Base-by-base conservation (phyloP, 2,329 filamentous ascomycete species). In the Ascochyta lentis region DNA sequence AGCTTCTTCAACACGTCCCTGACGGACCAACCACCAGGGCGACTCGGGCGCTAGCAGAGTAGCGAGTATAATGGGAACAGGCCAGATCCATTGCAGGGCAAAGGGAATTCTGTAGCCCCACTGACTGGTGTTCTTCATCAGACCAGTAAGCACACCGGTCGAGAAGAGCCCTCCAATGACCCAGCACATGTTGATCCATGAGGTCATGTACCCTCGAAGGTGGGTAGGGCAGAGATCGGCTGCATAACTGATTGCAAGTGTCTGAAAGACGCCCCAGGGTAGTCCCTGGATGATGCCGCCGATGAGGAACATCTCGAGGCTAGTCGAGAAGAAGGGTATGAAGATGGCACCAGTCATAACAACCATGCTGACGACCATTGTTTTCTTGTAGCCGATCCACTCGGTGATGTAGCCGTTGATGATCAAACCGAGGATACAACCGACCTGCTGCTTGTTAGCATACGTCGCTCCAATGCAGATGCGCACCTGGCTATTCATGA, bases 131-230 rank as follows among this genome's bases (percentile, higher is more conserved):
- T 86, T 83, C 68, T 82, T 78, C 48, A 89, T 76, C 78, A 89
- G 86, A 46, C 83, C 81, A 71, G 84, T 85, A 63, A 90, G 86
- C 54, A 89, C 86, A 13, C 86, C 87, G 48, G 88, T 87, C 24
- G 85, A 87, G 46, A 91, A 85, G 54, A 88, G 80, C 70, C 90
- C 87, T 13, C 88, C 65, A 15, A 65, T 88, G 22, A 90, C 77
- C 87, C 88, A 90, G 78, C 88, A 90, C 66, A 88, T 86, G 76
- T 89, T 89, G 74, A 89, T 84, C 64, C 89, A 90, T 5, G 87
- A 89, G 0, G 69, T 72, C 53, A 73, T 62, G 29, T 73, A 71
- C 37, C 58, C 87, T 60, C 88, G 84, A 39, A 91, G 82, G 37
- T 86, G 84, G 3, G 89, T 82, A 3, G 88, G 88, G 69, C 86